Evolutionary conservation across 345 rosid species (phyloP).

Genomic region (Syzygium grande): DNA sequence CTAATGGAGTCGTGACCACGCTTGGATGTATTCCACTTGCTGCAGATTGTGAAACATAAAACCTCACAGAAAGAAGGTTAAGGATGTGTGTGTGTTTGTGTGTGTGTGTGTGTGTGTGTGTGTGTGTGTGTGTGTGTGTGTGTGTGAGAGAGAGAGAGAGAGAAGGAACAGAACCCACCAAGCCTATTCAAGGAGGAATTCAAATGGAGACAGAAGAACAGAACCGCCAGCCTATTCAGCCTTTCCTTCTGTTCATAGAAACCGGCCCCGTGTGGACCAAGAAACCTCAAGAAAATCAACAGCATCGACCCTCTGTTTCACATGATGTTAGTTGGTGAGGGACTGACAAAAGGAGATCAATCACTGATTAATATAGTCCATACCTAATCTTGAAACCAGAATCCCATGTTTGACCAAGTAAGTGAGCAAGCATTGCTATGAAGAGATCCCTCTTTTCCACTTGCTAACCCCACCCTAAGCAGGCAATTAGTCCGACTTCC

Average conservation of each 20-base stretch:
- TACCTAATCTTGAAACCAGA: not conserved
- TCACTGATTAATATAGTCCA: not conserved
- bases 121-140: too few relatives aligned
- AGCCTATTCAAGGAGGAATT: too few relatives aligned
- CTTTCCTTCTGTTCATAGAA: not conserved
- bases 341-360: not conserved
- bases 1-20: not conserved
- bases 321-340: not conserved
- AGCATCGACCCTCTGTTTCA: not conserved
- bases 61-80: not conserved
- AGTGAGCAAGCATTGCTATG: not conserved
- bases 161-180: too few relatives aligned
- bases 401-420: not conserved
- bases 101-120: too few relatives aligned
- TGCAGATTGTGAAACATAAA: not conserved
- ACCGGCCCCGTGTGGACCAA: not conserved
- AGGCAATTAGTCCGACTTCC: not conserved
- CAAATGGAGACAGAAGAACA: not conserved
- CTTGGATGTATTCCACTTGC: not conserved
- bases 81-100: not conserved
- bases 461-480: not conserved
- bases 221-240: not conserved
- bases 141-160: not conserved
- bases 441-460: not conserved
- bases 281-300: not conserved